Evolutionary conservation across 2,329 filamentous ascomycete genomes (phyloP).

Genomic region (Cercospora brassicicola): DNA sequence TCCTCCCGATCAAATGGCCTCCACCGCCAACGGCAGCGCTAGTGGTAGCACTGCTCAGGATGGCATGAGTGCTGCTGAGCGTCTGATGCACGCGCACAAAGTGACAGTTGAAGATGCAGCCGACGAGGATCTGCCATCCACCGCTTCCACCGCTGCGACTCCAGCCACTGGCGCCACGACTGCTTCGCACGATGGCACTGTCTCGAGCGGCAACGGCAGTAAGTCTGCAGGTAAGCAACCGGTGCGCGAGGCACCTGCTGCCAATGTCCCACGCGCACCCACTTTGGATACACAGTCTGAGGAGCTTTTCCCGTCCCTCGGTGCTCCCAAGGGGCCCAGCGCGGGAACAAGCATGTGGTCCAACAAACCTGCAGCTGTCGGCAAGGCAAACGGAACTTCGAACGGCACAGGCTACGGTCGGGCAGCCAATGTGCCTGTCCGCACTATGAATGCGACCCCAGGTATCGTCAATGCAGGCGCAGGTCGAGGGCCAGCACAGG

Average conservation of each 20-base stretch:
- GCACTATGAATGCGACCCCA: slow-evolving; percentile 64
- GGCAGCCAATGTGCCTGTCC: slow-evolving; percentile 53
- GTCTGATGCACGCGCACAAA: slow-evolving; percentile 56
- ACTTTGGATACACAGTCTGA: slow-evolving; percentile 80
- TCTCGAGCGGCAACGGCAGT: slow-evolving; percentile 54
- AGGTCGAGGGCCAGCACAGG: slow-evolving; percentile 46
- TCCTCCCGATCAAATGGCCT: slow-evolving; percentile 30
- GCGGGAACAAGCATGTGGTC: slow-evolving; percentile 75
- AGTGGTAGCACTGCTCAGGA: slow-evolving; percentile 24
- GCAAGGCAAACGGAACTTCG: slow-evolving; percentile 46
- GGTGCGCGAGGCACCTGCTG: slow-evolving; percentile 48
- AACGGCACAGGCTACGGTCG: slow-evolving; percentile 53
- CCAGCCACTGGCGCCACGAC: slow-evolving; percentile 49
- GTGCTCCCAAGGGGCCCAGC: slow-evolving; percentile 64
- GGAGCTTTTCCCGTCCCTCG: slow-evolving; percentile 91
- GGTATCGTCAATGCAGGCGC: slow-evolving; percentile 53
- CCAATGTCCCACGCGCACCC: slow-evolving; percentile 34
- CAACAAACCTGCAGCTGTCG: slow-evolving; percentile 58
- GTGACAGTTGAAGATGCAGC: slow-evolving; percentile 76
- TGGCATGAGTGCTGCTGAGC: slow-evolving; percentile 52
- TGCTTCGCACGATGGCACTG: slow-evolving; percentile 39
- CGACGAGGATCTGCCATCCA: slow-evolving; percentile 72
- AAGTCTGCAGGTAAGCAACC: slow-evolving; percentile 71
- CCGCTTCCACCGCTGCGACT: slow-evolving; percentile 49
- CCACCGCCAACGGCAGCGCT: slow-evolving; percentile 27